Evolutionary conservation across 805 yeast genomes (phyloP), one percentile per base, ranked within the genome.

Genomic region (Schizosaccharomyces pombe): DNA sequence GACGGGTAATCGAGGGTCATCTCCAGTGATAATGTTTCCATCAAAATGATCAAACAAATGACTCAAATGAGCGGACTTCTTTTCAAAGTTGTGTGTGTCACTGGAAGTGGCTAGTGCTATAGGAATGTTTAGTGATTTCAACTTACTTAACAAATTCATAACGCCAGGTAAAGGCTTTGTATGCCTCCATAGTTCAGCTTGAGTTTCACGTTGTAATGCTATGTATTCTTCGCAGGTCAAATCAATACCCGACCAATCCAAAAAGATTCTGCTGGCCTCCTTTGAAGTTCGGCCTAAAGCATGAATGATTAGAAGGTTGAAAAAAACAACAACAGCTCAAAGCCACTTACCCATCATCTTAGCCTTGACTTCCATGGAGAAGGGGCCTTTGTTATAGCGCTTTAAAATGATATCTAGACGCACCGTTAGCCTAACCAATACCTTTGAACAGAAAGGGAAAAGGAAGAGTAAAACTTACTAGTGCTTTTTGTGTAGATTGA

Each of bases 41-140:
- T 72, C 70, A 62, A 91, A 91, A 32, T 74, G 63, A 1, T 73
- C 73, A 60, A 85, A 83, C 1, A 79, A 77, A n/a, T 75, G 67
- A 26, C 68, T 65, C 52, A 86, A 70, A 63, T 84, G 89, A 5
- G 64, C 70, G 0, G 96, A 86, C 65, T 91, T 91, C 55, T 75
- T 68, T 16, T 71, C 65, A 63, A 68, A 86, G 61, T 82, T 85
- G 47, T 64, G 63, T 37, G 62, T 67, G 58, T 75, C 74, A 1
- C 95, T 84, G 2, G 95, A 83, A 2, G 97, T 87, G 11, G 96
- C 95, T 54, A 91, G 72, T 1, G 94, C 96, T 59, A 87, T 75
- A 4, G 97, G 97, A 29, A 89, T 65, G 1, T 71, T 65, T 9
- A 70, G 70, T 1, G 64, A 63, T 51, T 75, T 64, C 57, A 87